Evolutionary conservation across 2,329 filamentous ascomycete species (phyloP).

Genomic region (Arthrobotrys megalospora): DNA sequence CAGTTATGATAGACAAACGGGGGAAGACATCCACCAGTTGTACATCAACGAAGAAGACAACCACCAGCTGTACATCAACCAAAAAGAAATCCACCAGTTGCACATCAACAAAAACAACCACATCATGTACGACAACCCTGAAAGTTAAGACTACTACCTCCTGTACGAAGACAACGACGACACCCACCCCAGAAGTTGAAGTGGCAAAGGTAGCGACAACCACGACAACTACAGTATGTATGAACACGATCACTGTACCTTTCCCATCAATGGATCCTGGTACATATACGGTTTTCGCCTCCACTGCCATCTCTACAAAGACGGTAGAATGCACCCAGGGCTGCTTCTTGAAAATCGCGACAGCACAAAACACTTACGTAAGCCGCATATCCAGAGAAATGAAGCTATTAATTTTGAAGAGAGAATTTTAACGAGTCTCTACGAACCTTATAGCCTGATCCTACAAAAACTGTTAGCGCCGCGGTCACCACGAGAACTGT

Average conservation of each 20-base stretch:
- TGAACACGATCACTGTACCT: slow-evolving; percentile 2
- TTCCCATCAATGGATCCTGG: slow-evolving; percentile 3
- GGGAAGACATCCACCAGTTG: neutral
- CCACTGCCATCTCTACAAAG: neutral
- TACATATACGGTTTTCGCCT: neutral
- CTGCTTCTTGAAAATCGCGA: neutral
- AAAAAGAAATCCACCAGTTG: slow-evolving; percentile 1
- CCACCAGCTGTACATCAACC: neutral
- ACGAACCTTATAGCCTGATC: neutral
- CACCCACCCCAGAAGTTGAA: neutral
- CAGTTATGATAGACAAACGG: slow-evolving; percentile 21
- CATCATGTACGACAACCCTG: neutral
- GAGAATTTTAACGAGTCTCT: neutral
- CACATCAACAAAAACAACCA: slow-evolving; percentile 4
- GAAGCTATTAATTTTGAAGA: neutral
- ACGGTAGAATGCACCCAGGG: neutral
- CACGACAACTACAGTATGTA: neutral
- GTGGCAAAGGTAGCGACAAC: neutral
- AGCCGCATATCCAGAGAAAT: neutral
- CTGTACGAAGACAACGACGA: neutral
- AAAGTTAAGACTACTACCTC: neutral
- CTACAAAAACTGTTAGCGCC: slow-evolving; percentile 2
- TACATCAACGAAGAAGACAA: neutral
- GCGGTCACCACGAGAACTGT: neutral
- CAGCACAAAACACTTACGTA: neutral